Evolutionary conservation across 352 stramenopile genomes (phyloP).

Genomic region (Phytophthora litchii): DNA sequence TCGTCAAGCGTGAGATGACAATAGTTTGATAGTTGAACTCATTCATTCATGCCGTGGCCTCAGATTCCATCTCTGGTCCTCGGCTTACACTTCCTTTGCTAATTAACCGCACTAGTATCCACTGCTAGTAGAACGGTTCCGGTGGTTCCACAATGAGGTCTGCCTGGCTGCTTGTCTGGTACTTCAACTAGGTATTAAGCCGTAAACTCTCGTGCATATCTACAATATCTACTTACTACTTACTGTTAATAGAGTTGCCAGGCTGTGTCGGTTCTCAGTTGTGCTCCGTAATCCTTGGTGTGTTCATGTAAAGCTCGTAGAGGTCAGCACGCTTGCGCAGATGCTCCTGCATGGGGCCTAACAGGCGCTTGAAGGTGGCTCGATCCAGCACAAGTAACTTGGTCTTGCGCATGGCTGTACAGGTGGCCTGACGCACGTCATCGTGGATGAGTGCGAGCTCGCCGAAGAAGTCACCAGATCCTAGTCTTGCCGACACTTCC

Average conservation of each 20-base stretch:
- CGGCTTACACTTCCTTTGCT: no score
- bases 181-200: no score
- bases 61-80: no score
- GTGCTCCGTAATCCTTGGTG: conserved; percentile 14
- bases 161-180: not conserved
- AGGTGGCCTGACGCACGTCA: conserved; percentile 89
- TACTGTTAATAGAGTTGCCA: conserved; percentile 16
- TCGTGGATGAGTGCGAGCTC: conserved; percentile 90
- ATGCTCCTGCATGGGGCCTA: conserved; percentile 90
- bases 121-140: conserved; percentile 19
- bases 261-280: conserved; percentile 11
- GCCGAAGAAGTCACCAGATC: conserved; percentile 68
- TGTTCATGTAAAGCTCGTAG: conserved; percentile 77
- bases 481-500: conserved; percentile 66
- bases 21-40: no score
- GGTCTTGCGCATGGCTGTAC: conserved; percentile 77
- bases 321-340: conserved; percentile 69
- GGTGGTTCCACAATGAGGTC: conserved; percentile 11
- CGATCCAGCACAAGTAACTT: conserved; percentile 90
- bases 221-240: conserved; percentile 36
- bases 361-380: conserved; percentile 89
- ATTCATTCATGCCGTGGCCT: no score
- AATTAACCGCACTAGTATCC: no score
- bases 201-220: conserved; percentile 24
- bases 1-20: no score